phyloP scores from a whole-genome alignment of 306 rosid genomes.

The Vigna angularis region DNA sequence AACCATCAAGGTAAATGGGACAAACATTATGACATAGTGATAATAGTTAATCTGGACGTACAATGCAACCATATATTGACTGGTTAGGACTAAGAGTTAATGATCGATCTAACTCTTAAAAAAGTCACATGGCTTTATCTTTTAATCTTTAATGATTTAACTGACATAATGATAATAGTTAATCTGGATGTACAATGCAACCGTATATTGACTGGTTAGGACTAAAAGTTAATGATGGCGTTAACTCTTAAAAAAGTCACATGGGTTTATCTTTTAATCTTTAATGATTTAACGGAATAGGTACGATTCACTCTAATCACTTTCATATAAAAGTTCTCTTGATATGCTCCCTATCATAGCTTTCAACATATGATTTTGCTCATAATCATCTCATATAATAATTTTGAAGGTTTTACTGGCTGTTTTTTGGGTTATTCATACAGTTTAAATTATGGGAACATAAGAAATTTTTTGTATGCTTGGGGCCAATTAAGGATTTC shows the following conservation, averaged over 20 bases:
- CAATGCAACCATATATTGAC: background rate
- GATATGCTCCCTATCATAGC: background rate
- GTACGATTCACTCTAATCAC: background rate
- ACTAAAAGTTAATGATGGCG: background rate
- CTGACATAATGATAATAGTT: background rate
- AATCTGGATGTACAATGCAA: too few species aligned
- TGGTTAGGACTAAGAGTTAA: background rate
- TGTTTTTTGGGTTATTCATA: slow-evolving; percentile 19
- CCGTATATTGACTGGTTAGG: too few species aligned
- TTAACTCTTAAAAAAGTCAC: background rate
- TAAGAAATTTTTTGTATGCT: background rate
- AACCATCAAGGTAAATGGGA: background rate
- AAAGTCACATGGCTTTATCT: background rate
- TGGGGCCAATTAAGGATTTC: slow-evolving; percentile 11
- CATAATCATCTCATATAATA: slow-evolving; percentile 21
- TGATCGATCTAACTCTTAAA: background rate
- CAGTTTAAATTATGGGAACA: slow-evolving; percentile 11
- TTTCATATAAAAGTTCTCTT: background rate
- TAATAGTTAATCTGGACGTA: too few species aligned
- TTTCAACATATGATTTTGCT: background rate
- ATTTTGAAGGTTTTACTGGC: background rate
- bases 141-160: background rate
- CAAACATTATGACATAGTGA: background rate
- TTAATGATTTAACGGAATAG: background rate
- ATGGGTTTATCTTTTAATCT: background rate